Percentiles rank a stretch among this genome's conserved stretches.
Evolutionary conservation across 805 yeast genomes (phyloP).

Genomic region (Metschnikowia noctiluminum): DNA sequence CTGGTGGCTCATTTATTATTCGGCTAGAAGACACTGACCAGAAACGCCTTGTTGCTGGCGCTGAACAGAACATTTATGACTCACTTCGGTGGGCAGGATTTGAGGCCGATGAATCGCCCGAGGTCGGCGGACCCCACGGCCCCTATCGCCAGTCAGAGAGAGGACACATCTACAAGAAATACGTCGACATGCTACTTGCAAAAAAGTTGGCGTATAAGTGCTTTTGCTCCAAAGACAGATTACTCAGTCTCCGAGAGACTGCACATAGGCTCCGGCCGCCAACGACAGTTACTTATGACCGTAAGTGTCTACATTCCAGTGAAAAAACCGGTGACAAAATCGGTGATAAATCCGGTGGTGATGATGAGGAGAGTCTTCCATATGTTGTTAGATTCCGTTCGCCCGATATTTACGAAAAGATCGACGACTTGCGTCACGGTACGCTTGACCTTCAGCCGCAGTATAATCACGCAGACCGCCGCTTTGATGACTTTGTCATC

Average conservation of each 20-base stretch:
- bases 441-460: slow-evolving; percentile 74
- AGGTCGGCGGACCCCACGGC: slow-evolving; percentile 52
- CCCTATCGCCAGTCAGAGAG: slow-evolving; percentile 89
- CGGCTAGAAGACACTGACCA: slow-evolving; percentile 94
- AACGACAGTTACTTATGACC: slow-evolving; percentile 86
- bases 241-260: slow-evolving; percentile 62
- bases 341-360: slow-evolving; percentile 34
- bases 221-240: slow-evolving; percentile 77
- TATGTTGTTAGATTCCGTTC: slow-evolving; percentile 72
- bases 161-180: slow-evolving; percentile 56
- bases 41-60: slow-evolving; percentile 70
- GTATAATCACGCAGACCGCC: slow-evolving; percentile 58
- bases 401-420: slow-evolving; percentile 65
- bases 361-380: slow-evolving; percentile 15
- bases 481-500: slow-evolving; percentile 87
- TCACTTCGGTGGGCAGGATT: slow-evolving; percentile 77
- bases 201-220: slow-evolving; percentile 82
- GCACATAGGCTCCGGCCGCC: slow-evolving; percentile 81
- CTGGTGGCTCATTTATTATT: slow-evolving; percentile 76
- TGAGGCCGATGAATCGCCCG: slow-evolving; percentile 79
- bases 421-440: slow-evolving; percentile 80
- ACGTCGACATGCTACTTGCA: slow-evolving; percentile 54
- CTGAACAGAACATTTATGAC: slow-evolving; percentile 76
- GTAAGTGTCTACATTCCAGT: slow-evolving; percentile 58
- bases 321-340: slow-evolving; percentile 38